Percentiles rank a stretch among this genome's conserved stretches.
Conservation (phyloP, 371 early-diverging fungal genomes). For the Zopfochytrium polystomum region DNA sequence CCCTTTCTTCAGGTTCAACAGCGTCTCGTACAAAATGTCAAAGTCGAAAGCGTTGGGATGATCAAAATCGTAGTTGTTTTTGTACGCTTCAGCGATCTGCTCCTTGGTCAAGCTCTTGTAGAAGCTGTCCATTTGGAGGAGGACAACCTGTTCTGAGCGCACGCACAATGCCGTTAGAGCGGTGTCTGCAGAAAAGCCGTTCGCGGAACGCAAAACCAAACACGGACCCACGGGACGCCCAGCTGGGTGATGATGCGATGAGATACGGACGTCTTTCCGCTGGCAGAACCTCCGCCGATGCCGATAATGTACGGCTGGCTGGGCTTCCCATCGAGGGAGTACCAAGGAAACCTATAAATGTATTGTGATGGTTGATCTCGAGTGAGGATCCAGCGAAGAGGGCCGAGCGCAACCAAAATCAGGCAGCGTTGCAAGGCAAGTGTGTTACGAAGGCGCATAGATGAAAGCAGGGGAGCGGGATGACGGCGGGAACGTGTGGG, state of each 20-base stretch:
- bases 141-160: slow-evolving; percentile 56
- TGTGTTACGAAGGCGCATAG: too few species aligned
- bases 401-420: too few species aligned
- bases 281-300: slow-evolving; percentile 54
- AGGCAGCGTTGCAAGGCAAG: too few species aligned
- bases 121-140: slow-evolving; percentile 92
- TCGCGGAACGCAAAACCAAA: not conserved
- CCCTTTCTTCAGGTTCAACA: slow-evolving; percentile 72
- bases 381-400: too few species aligned
- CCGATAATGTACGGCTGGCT: slow-evolving; percentile 48
- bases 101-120: slow-evolving; percentile 80
- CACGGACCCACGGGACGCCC: slow-evolving; percentile 45
- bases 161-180: not conserved
- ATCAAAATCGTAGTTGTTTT: slow-evolving; percentile 80
- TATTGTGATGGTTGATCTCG: too few species aligned
- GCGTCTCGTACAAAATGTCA: slow-evolving; percentile 65
- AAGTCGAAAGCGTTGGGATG: slow-evolving; percentile 78
- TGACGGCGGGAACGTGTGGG: too few species aligned
- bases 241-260: slow-evolving; percentile 42
- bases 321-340: slow-evolving; percentile 29
- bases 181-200: not conserved
- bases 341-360: too few species aligned
- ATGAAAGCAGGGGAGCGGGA: too few species aligned
- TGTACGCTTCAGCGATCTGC: slow-evolving; percentile 48
- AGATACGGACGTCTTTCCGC: slow-evolving; percentile 54